Base-by-base conservation (phyloP, 108 stramenopile species). In the Pseudonitzschia multiseries region DNA sequence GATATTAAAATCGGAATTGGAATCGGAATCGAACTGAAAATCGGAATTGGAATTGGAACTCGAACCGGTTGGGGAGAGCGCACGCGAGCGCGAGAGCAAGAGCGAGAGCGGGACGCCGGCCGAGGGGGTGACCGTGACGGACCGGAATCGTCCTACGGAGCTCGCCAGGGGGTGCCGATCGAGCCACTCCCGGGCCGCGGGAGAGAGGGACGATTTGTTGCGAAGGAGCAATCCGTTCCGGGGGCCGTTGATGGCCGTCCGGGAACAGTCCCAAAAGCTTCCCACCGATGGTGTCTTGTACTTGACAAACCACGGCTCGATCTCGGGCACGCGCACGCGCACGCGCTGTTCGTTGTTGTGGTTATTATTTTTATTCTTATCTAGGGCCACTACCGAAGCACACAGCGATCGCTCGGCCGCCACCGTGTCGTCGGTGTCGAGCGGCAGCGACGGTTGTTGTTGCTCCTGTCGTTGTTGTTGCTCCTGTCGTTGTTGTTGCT, bases 301-400 rank as follows among this genome's bases (percentile, higher is more conserved):
- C 36, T 70, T 70, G 69, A 36, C 33, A 31, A 56, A 70, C 69
- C 69, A 70, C 15, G 32, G 10, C 28, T 31, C 69, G 22, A 36
- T n/a, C n/a, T n/a, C n/a, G n/a, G n/a, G n/a, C n/a, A n/a, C n/a
- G n/a, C n/a, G n/a, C n/a, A n/a, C n/a, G n/a, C n/a, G n/a, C n/a
- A n/a, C n/a, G n/a, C n/a, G n/a, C n/a, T n/a, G n/a, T n/a, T n/a
- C n/a, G n/a, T n/a, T n/a, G n/a, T n/a, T n/a, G n/a, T n/a, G n/a
- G n/a, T n/a, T n/a, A n/a, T n/a, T n/a, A n/a, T n/a, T n/a, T n/a
- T n/a, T n/a, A n/a, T n/a, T n/a, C n/a, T n/a, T n/a, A n/a, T n/a
- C n/a, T n/a, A 48, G 13, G 46, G 46, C 9, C 36, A 6, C 6
- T 36, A 5, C 36, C 4, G 36, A 36, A 36, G 2, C 36, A 6